A percentile compares a stretch with the other conserved stretches of the same genome.
phyloP scores from a whole-genome alignment of 495 filamentous ascomycete genomes.

The Cercophora sp. region DNA sequence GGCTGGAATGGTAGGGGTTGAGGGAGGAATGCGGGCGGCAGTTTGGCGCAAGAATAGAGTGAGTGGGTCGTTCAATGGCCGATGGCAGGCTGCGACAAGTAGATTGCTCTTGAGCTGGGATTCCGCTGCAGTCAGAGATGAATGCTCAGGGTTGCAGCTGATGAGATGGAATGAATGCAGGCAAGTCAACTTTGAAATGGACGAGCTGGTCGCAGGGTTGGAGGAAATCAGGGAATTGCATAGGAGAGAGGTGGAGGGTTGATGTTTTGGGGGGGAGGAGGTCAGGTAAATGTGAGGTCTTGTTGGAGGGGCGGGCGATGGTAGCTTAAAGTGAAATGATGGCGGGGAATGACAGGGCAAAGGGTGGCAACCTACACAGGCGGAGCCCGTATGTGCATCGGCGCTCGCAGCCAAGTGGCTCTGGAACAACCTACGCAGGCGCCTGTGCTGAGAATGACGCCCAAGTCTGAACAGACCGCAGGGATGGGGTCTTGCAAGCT shows the following conservation, averaged over 20 bases:
- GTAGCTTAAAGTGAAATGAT: slow-evolving; percentile 35
- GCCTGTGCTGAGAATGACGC: slow-evolving; percentile 22
- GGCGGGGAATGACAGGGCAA: slow-evolving; percentile 36
- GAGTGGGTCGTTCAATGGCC: slow-evolving; percentile 16
- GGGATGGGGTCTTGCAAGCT: too few species aligned
- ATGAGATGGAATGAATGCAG: slow-evolving; percentile 4
- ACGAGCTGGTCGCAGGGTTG: neutral
- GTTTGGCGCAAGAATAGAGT: slow-evolving; percentile 20
- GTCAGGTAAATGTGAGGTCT: slow-evolving; percentile 26
- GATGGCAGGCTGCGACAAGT: slow-evolving; percentile 23
- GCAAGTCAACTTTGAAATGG: neutral
- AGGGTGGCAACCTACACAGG: slow-evolving; percentile 34
- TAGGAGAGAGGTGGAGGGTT: slow-evolving; percentile 11
- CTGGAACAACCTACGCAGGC: slow-evolving; percentile 18
- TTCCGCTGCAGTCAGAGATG: slow-evolving; percentile 15
- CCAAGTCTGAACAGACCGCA: too few species aligned
- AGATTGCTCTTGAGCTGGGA: slow-evolving; percentile 13
- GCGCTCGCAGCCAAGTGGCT: slow-evolving; percentile 31
- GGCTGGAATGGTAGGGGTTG: slow-evolving; percentile 19
- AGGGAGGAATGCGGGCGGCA: slow-evolving; percentile 23
- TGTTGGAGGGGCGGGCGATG: slow-evolving; percentile 35
- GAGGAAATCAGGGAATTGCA: slow-evolving; percentile 2
- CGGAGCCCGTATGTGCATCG: slow-evolving; percentile 23
- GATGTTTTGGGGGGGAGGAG: slow-evolving; percentile 11
- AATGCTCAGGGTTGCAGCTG: neutral